Base-by-base conservation (phyloP, 2,329 filamentous ascomycete genomes). In the Aspergillus sp. region DNA sequence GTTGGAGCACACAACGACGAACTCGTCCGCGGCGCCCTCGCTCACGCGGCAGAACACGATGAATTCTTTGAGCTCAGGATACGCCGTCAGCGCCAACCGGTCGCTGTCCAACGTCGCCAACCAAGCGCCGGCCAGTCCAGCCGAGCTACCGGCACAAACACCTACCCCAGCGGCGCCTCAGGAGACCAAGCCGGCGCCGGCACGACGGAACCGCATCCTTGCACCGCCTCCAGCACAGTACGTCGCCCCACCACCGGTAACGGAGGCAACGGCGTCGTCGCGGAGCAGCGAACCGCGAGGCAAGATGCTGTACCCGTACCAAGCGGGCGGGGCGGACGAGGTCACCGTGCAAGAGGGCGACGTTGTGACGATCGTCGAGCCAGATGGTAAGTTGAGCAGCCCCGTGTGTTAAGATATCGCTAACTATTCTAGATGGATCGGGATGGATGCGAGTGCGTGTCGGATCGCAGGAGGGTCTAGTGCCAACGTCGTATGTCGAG, bases 291-390 rank as follows among this genome's bases (percentile, higher is more conserved):
- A 88, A 64, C 85, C 85, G 58, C 87, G 80, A 68, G 93, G 89
- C 45, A 95, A 87, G 72, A 95, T 97, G 92, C 62, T 96, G 1
- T 99, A 96, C 67, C 63, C 82, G 0, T 99, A 96, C 64, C 87
- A 95, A 57, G 88, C 87, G 8, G 87, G 79, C 49, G 88, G 87
- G 1, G 85, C 89, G 0, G 93, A 90, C 6, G 94, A 99, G 70
- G 73, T 97, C 13, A 86, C 84, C 0, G 85, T 96, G 1, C 74
- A 84, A 4, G 93, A 95, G 60, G 91, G 90, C 11, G 82, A 85
- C 49, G 87, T 95, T 8, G 81, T 99, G 26, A 76, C 77, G 0
- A 80, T 97, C 42, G 64, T 96, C 4, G 92, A 96, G 67, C 84
- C 89, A 16, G 95, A 99, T 74, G 90, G 91, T 95, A 82, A 77